These are phyloP conservation scores for Ottelia alismoides DNA, from an alignment of 106 monocot genomes.

Conservation along the genomic window DNA sequence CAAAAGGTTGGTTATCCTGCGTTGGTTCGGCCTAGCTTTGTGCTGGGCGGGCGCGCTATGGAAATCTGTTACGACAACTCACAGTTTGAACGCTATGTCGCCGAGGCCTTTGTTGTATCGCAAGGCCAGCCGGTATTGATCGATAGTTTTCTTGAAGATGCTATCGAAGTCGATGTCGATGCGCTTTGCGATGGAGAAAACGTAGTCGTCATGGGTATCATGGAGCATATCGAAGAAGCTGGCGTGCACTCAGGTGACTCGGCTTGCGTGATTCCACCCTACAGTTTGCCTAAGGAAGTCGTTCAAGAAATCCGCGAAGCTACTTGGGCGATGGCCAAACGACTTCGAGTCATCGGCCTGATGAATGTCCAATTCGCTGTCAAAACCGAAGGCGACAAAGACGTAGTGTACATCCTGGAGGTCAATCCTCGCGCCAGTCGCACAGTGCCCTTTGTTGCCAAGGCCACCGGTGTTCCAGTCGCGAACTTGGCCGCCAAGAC, in stretches of 20 bases:
- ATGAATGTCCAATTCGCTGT: slow-evolving; percentile 88
- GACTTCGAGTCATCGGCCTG: slow-evolving; percentile 53
- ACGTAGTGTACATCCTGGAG: slow-evolving; percentile 63
- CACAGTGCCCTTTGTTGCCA: slow-evolving; percentile 74
- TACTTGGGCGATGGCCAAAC: slow-evolving; percentile 46
- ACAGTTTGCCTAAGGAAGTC: slow-evolving; percentile 30
- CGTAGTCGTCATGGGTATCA: slow-evolving; percentile 72
- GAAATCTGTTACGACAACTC: slow-evolving; percentile 60
- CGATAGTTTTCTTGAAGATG: slow-evolving; percentile 15
- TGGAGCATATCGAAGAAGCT: slow-evolving; percentile 87
- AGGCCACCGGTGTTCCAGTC: slow-evolving; percentile 64
- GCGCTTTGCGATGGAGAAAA: slow-evolving; percentile 51
- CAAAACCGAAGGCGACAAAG: no score
- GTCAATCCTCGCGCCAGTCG: slow-evolving; percentile 76
- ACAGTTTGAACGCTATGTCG: slow-evolving; percentile 45
- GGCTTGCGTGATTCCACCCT: slow-evolving; percentile 62
- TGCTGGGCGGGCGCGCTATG: slow-evolving; percentile 76
- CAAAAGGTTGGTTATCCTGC: slow-evolving; percentile 16
- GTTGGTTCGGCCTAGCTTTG: slow-evolving; percentile 1
- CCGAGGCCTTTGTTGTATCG: slow-evolving; percentile 60
- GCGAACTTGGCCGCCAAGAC: slow-evolving; percentile 71
- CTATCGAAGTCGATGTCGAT: slow-evolving; percentile 71
- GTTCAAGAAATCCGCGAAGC: slow-evolving; percentile 36
- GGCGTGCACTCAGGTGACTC: slow-evolving; percentile 80
- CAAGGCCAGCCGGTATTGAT: slow-evolving; percentile 54